phyloP scores from a whole-genome alignment of 192 early-diverging fungal species.

The Umbelopsis sp. region DNA sequence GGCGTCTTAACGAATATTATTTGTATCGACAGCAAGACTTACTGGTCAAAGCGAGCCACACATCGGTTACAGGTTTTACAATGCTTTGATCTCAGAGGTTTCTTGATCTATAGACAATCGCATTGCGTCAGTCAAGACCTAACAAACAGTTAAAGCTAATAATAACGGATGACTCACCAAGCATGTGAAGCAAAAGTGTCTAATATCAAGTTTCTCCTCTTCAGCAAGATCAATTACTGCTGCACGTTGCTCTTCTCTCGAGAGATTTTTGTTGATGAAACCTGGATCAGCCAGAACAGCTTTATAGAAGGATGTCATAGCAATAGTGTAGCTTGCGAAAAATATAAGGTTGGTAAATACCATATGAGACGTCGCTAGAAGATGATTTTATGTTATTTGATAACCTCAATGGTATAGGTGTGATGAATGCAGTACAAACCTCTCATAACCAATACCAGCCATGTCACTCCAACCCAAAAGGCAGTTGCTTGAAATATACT shows the following conservation, averaged over 20 bases:
- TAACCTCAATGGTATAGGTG: background rate
- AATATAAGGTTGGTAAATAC: conserved; percentile 70
- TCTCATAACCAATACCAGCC: conserved; percentile 67
- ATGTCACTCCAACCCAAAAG: conserved; percentile 69
- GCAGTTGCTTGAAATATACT: conserved; percentile 88
- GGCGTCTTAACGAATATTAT: background rate
- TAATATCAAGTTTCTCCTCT: conserved; percentile 65
- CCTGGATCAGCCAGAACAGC: conserved; percentile 79
- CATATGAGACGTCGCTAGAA: conserved; percentile 63
- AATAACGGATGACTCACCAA: conserved; percentile 45
- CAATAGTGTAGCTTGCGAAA: conserved; percentile 55
- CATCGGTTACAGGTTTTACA: conserved; percentile 93
- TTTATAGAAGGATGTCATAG: conserved; percentile 79
- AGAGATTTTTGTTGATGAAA: conserved; percentile 61
- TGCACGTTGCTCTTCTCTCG: conserved; percentile 47
- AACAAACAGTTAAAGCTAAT: background rate
- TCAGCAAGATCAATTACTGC: conserved; percentile 69
- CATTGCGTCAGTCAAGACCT: background rate
- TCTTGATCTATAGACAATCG: conserved; percentile 55
- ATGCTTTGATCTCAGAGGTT: conserved; percentile 92
- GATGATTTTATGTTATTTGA: background rate
- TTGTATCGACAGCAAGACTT: conserved; percentile 26
- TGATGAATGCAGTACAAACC: conserved; percentile 28
- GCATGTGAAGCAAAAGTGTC: conserved; percentile 89
- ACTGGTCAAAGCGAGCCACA: conserved; percentile 93